phyloP scores from a whole-genome alignment of 176 grass and related monocot genomes.

The Oryza australiensis region DNA sequence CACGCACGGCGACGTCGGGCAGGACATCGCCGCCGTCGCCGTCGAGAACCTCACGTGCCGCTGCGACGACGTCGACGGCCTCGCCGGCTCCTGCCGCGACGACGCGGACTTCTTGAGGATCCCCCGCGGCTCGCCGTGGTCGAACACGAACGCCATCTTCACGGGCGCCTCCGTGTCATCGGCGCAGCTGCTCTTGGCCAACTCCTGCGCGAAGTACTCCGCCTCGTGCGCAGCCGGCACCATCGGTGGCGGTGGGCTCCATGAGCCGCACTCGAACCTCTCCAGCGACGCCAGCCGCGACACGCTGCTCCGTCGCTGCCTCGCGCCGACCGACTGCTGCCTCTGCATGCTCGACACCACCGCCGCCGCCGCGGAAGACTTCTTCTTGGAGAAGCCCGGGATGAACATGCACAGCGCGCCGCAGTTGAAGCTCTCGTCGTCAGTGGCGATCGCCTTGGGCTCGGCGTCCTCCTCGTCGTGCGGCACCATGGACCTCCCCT shows the following conservation, averaged over 20 bases:
- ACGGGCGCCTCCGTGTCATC: conserved; percentile 59
- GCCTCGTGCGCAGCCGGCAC: not conserved
- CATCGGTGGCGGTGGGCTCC: conserved; percentile 34
- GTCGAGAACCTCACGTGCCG: conserved; percentile 84
- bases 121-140: conserved; percentile 44
- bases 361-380: conserved; percentile 7
- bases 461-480: conserved; percentile 38
- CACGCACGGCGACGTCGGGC: conserved; percentile 74
- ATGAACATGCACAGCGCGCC: conserved; percentile 59
- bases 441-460: not conserved
- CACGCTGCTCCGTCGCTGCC: conserved; percentile 39
- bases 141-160: conserved; percentile 74
- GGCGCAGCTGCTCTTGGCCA: conserved; percentile 45
- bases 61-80: conserved; percentile 62
- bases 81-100: conserved; percentile 41
- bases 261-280: conserved; percentile 69
- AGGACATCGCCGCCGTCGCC: conserved; percentile 27
- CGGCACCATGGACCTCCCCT: conserved; percentile 54
- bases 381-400: conserved; percentile 51
- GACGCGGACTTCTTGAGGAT: conserved; percentile 74
- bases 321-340: conserved; percentile 2
- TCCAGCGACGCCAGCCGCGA: conserved; percentile 55
- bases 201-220: conserved; percentile 39
- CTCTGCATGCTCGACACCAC: conserved; percentile 28
- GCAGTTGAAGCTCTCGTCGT: conserved; percentile 49